These are phyloP conservation scores for Sistotremastrum niveocremeum DNA, from an alignment of 768 basidiomycete species.

Conservation along the genomic window DNA sequence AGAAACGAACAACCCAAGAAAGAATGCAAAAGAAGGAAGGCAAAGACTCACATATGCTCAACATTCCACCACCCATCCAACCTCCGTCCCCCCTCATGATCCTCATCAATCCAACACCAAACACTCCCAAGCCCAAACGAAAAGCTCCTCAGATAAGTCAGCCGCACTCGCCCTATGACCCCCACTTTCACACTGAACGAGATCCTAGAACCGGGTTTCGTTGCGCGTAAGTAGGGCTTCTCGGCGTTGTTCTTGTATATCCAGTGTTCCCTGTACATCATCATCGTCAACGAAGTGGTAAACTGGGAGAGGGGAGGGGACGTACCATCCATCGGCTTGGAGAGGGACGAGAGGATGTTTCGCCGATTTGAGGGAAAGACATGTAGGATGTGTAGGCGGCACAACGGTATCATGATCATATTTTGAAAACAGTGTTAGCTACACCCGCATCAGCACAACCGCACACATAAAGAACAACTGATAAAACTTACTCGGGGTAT, in stretches of 20 bases:
- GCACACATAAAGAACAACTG: not conserved
- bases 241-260: not conserved
- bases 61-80: constrained; percentile 2
- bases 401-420: constrained; percentile 1
- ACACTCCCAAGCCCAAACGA: constrained; percentile 4
- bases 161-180: constrained; percentile 5
- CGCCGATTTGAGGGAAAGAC: constrained; percentile 1
- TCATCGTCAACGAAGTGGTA: not conserved
- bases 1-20: too few species aligned
- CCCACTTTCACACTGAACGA: constrained; percentile 3
- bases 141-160: constrained; percentile 3
- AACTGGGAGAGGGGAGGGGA: not conserved
- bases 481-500: constrained; percentile 2
- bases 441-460: not conserved
- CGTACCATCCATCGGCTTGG: constrained; percentile 5
- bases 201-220: constrained; percentile 1
- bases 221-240: constrained; percentile 4
- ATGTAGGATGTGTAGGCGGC: not conserved
- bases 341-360: constrained; percentile 5
- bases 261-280: constrained; percentile 1
- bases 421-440: constrained; percentile 4
- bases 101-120: constrained; percentile 6
- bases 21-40: too few species aligned
- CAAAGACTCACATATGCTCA: too few species aligned
- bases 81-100: not conserved